A percentile compares a stretch with the other conserved stretches of the same genome.
Conservation (phyloP, 352 stramenopile species). For the Pythium utonaiense region DNA sequence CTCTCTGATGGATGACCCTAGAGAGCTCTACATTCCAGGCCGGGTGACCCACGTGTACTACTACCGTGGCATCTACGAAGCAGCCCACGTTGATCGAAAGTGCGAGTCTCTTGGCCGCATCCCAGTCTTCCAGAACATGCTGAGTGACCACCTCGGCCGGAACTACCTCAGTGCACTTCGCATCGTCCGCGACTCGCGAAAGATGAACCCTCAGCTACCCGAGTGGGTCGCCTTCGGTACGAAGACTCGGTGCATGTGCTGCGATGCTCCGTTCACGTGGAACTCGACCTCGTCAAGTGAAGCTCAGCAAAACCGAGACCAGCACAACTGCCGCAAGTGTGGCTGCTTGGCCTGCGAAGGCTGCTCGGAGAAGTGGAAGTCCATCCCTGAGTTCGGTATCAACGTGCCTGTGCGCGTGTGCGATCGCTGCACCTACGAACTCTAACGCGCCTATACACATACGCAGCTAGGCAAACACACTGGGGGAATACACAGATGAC, state of each 20-base stretch:
- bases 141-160: slow-evolving; percentile 75
- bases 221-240: slow-evolving; percentile 80
- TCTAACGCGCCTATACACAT: too few species aligned
- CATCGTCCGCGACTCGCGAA: slow-evolving; percentile 70
- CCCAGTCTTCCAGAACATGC: slow-evolving; percentile 84
- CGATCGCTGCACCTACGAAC: slow-evolving; percentile 83
- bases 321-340: slow-evolving; percentile 88
- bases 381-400: slow-evolving; percentile 82
- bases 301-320: slow-evolving; percentile 85
- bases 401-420: slow-evolving; percentile 83
- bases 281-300: slow-evolving; percentile 88
- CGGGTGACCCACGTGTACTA: slow-evolving; percentile 79
- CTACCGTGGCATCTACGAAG: slow-evolving; percentile 77
- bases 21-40: slow-evolving; percentile 78
- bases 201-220: slow-evolving; percentile 46
- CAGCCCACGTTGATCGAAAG: slow-evolving; percentile 71
- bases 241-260: slow-evolving; percentile 86
- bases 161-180: slow-evolving; percentile 79
- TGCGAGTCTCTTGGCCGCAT: slow-evolving; percentile 73
- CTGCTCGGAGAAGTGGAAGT: slow-evolving; percentile 84
- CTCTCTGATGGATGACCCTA: slow-evolving; percentile 53
- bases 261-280: slow-evolving; percentile 86
- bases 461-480: too few species aligned
- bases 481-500: too few species aligned
- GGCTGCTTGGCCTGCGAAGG: slow-evolving; percentile 78